phyloP scores from a whole-genome alignment of 2,329 filamentous ascomycete genomes.

The Sclerotinia subarctica region DNA sequence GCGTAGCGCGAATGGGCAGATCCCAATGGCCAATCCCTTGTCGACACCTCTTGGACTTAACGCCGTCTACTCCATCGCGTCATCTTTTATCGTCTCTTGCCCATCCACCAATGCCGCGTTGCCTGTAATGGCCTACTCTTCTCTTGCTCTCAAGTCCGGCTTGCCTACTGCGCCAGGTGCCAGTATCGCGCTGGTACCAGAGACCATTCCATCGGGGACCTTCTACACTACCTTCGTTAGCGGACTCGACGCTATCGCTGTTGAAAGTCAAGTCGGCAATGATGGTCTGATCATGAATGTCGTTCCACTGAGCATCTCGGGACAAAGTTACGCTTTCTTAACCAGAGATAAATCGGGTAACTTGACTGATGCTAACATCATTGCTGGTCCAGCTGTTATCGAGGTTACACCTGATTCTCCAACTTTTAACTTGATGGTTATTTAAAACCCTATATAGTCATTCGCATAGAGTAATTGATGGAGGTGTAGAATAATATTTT shows the following conservation, averaged over 20 bases:
- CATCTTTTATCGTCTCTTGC: conserved; percentile 58
- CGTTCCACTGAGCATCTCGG: conserved; percentile 39
- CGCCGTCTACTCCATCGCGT: conserved; percentile 61
- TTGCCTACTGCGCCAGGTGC: conserved; percentile 28
- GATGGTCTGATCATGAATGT: conserved; percentile 32
- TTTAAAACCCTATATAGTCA: not conserved
- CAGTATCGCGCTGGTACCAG: conserved; percentile 33
- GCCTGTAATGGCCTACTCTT: conserved; percentile 59
- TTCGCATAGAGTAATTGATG: not conserved
- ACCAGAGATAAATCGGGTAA: conserved; percentile 40
- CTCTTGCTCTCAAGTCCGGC: conserved; percentile 40
- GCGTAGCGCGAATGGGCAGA: conserved; percentile 48
- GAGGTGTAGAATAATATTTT: no score
- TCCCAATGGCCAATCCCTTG: conserved; percentile 57
- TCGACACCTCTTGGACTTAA: conserved; percentile 58
- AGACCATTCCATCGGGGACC: conserved; percentile 28
- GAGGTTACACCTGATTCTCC: conserved; percentile 37
- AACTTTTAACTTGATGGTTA: conserved; percentile 30
- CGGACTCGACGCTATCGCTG: conserved; percentile 37
- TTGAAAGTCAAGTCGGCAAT: conserved; percentile 36
- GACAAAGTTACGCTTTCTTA: conserved; percentile 44
- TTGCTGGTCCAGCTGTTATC: conserved; percentile 41
- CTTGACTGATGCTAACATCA: conserved; percentile 41
- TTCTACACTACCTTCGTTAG: conserved; percentile 41
- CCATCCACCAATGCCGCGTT: conserved; percentile 52